phyloP scores from a whole-genome alignment of 1,284 basidiomycete genomes.

The Marasmius fiardii region DNA sequence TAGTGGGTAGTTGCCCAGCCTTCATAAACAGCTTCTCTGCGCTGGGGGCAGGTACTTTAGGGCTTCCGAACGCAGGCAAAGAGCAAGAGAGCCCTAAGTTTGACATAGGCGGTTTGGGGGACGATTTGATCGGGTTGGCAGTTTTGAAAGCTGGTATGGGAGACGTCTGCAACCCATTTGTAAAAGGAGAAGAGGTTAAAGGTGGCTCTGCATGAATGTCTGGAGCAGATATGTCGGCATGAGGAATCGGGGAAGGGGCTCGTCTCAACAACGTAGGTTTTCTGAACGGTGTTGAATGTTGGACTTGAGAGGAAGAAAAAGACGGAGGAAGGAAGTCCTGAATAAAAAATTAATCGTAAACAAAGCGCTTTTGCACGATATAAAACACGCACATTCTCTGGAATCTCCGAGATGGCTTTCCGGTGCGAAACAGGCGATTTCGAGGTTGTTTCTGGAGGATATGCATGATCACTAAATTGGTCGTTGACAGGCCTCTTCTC shows the following conservation, averaged over 20 bases:
- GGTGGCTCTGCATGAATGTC: background rate
- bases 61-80: background rate
- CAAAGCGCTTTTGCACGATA: background rate
- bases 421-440: background rate
- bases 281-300: background rate
- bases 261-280: background rate
- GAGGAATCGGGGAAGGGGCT: background rate
- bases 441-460: background rate
- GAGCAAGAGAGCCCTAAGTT: background rate
- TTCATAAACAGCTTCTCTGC: background rate
- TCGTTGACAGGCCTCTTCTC: background rate
- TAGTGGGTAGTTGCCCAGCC: background rate
- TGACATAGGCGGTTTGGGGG: background rate
- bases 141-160: background rate
- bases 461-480: too few relatives aligned
- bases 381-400: background rate
- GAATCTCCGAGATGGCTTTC: background rate
- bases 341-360: background rate
- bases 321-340: slow-evolving; percentile 1
- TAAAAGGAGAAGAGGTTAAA: background rate
- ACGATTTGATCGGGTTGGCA: background rate
- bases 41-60: background rate
- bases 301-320: background rate
- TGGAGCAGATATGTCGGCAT: background rate
- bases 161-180: background rate